Conservation (phyloP, 1,284 basidiomycete species). For the Cutaneotrichosporon sp. region DNA sequence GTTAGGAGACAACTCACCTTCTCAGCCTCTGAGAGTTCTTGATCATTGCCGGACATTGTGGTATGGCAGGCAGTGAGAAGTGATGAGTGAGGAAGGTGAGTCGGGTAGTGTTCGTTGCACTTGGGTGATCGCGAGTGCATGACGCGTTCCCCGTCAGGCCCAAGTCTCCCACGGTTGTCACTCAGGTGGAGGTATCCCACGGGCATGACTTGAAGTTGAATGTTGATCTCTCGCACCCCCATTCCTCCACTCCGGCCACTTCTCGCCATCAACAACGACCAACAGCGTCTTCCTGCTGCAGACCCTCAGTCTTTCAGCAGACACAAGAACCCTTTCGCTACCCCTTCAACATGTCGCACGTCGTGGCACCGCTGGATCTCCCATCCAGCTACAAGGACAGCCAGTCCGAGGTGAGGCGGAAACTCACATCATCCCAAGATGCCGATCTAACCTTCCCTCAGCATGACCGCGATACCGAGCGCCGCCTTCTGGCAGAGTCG, state of each 20-base stretch:
- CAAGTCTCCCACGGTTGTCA: constrained; percentile 8
- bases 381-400: constrained; percentile 96
- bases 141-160: constrained; percentile 2
- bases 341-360: constrained; percentile 70
- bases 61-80: not conserved
- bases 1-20: constrained; percentile 33
- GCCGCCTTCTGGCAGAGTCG: constrained; percentile 56
- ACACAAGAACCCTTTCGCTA: not conserved
- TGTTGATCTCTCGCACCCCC: not conserved
- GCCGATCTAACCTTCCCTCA: constrained; percentile 18
- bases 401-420: constrained; percentile 67
- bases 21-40: constrained; percentile 44
- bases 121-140: not conserved
- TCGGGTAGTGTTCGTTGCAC: not conserved
- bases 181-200: not conserved
- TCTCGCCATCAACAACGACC: no score
- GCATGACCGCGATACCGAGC: constrained; percentile 55
- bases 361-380: constrained; percentile 80
- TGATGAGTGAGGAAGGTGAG: not conserved
- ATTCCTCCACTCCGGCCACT: not conserved
- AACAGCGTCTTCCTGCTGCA: no score
- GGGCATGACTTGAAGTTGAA: not conserved
- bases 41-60: constrained; percentile 35
- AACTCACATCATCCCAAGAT: no score
- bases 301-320: not conserved